These are phyloP conservation scores for Toxicodendron radicans DNA, from an alignment of 345 rosid species.

Conservation along the genomic window DNA sequence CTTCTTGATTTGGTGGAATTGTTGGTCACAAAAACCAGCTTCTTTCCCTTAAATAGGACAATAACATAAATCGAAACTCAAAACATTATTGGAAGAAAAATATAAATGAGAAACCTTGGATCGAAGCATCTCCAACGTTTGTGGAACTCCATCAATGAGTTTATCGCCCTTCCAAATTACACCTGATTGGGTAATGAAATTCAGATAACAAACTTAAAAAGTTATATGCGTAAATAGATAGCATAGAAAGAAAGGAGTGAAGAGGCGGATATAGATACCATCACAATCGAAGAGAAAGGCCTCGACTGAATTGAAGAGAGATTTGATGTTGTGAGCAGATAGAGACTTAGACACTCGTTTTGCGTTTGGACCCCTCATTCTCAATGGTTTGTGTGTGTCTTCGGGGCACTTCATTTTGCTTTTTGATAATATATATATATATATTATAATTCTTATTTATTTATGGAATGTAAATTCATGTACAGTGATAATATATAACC, in stretches of 20 bases:
- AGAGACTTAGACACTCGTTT: constrained; percentile 37
- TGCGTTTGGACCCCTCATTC: background rate
- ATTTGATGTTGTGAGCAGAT: constrained; percentile 31
- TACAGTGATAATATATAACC: too few species aligned
- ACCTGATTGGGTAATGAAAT: constrained; percentile 36
- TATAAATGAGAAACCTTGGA: constrained; percentile 44
- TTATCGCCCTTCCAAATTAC: constrained; percentile 94
- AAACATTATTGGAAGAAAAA: background rate
- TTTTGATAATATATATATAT: too few species aligned
- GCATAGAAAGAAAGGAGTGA: background rate
- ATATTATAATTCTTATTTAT: too few species aligned
- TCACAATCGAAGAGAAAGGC: constrained; percentile 79
- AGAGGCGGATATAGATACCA: constrained; percentile 28
- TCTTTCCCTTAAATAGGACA: constrained; percentile 60
- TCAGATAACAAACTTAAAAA: background rate
- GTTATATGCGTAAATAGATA: background rate
- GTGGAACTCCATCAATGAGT: constrained; percentile 70
- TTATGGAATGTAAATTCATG: too few species aligned
- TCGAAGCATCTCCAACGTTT: constrained; percentile 67
- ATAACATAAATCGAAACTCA: background rate
- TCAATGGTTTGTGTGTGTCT: background rate
- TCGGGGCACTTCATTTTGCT: too few species aligned
- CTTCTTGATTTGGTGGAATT: constrained; percentile 75
- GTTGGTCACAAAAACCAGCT: constrained; percentile 81
- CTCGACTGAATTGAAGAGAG: constrained; percentile 59